Conservation (phyloP, 176 grass and related monocot genomes). For the Oryza australiensis region DNA sequence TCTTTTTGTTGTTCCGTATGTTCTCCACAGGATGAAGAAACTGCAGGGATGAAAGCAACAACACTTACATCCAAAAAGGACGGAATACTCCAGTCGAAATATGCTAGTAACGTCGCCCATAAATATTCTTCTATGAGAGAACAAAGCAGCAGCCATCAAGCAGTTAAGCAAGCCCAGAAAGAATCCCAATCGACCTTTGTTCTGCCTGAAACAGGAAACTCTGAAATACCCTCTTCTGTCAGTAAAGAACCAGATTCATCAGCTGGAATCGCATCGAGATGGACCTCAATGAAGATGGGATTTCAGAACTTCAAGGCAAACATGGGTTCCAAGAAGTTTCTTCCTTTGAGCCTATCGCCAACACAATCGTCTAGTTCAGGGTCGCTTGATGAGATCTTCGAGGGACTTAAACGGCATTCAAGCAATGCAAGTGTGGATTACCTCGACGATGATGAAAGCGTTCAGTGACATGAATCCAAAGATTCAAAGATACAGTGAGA, state of each 20-base stretch:
- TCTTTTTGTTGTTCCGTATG: not conserved
- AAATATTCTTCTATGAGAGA: conserved; percentile 60
- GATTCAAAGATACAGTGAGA: conserved; percentile 1
- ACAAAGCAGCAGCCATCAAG: conserved; percentile 22
- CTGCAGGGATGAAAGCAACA: conserved; percentile 36
- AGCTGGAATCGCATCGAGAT: conserved; percentile 45
- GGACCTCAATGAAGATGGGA: conserved; percentile 61
- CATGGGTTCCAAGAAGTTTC: conserved; percentile 50
- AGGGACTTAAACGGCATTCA: conserved; percentile 57
- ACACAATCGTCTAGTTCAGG: conserved; percentile 34
- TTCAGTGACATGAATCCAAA: conserved; percentile 1
- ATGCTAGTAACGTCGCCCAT: conserved; percentile 38
- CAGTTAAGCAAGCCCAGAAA: conserved; percentile 38
- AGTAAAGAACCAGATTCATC: not conserved
- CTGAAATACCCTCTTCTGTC: conserved; percentile 36
- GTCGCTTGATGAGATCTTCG: conserved; percentile 85
- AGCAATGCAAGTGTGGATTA: conserved; percentile 35
- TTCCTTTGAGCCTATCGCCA: conserved; percentile 44
- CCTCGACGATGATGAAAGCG: conserved; percentile 36
- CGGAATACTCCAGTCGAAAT: conserved; percentile 35
- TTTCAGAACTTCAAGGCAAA: conserved; percentile 64
- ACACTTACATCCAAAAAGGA: conserved; percentile 32
- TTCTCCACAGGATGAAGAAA: conserved; percentile 46
- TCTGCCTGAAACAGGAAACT: conserved; percentile 31
- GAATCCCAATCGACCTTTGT: conserved; percentile 35